Evolutionary conservation across 2,329 filamentous ascomycete genomes (phyloP), one percentile per base, ranked within the genome.

Genomic region (Piedraia hortae): DNA sequence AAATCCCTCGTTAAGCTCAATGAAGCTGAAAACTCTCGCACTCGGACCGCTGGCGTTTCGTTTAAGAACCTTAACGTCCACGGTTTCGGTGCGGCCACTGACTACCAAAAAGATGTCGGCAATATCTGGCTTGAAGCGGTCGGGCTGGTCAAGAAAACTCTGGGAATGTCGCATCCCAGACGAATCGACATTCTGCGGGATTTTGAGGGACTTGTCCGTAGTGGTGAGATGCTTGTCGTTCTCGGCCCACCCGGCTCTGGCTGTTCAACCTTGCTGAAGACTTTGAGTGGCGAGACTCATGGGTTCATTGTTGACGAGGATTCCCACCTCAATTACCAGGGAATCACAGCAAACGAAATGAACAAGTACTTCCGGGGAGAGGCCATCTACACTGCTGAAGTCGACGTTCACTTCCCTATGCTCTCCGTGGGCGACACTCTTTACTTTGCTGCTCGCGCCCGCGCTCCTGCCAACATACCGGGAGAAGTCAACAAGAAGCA

Each of bases 181-280:
- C 31, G 37, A 18, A 46, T 46, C 31, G 62, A 75, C 34, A 75
- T 75, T 32, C 44, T 75, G 28, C 59, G 55, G 29, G 48, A 61
- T 34, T 63, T 72, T 25, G 66, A 74, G 30, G 69, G 69, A 12
- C 38, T 74, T 0, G 62, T 75, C 2, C 53, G 61, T 36, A 60
- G 59, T 28, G 70, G 70, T 19, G 70, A 77, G 50, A 72, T 77
- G 65, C 46, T 75, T 13, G 64, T 75, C 9, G 70, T 75, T 2
- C 53, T 77, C 15, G 70, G 70, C 9, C 69, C 68, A 24, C 70
- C 70, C 2, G 52, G 48, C 27, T 53, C 51, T 28, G 71, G 71
- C 24, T 89, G 77, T 43, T 75, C 71, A 9, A 88, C 77, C 2
- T 67, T 88, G 30, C 53, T 89, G 26, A 88, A 88, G 51, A 73